Conservation (phyloP, 768 basidiomycete species). For the Tephrocybe rancida region DNA sequence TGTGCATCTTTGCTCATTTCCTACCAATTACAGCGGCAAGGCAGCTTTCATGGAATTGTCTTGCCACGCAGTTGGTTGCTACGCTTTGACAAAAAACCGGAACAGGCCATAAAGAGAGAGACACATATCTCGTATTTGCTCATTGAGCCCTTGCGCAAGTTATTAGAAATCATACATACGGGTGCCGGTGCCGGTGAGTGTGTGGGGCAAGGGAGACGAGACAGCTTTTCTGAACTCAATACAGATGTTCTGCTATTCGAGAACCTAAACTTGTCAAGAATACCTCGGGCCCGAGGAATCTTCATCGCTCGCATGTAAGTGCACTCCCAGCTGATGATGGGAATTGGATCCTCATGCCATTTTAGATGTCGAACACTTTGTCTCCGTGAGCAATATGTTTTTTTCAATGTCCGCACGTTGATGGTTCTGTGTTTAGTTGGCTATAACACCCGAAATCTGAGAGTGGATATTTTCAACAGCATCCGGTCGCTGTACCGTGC, state of each 20-base stretch:
- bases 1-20: conserved; percentile 43
- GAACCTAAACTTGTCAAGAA: conserved; percentile 17
- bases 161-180: conserved; percentile 30
- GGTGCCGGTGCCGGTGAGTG: conserved; percentile 30
- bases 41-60: conserved; percentile 44
- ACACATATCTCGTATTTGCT: background rate
- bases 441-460: too few species aligned
- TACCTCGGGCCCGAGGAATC: conserved; percentile 29
- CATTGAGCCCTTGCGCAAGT: conserved; percentile 12
- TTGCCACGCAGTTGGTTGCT: conserved; percentile 59
- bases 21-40: conserved; percentile 18
- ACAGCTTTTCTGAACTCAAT: background rate
- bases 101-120: conserved; percentile 5
- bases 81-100: conserved; percentile 18
- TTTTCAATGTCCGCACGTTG: too few species aligned
- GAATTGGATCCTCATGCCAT: background rate
- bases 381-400: conserved; percentile 43
- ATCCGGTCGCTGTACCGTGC: conserved; percentile 17
- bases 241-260: conserved; percentile 33
- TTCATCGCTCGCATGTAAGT: conserved; percentile 53
- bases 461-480: too few species aligned
- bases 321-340: background rate
- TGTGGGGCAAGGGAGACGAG: too few species aligned
- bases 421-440: too few species aligned
- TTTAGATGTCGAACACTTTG: conserved; percentile 50